Evolutionary conservation across 805 yeast genomes (phyloP).

Genomic region (Kazachstania viticola): DNA sequence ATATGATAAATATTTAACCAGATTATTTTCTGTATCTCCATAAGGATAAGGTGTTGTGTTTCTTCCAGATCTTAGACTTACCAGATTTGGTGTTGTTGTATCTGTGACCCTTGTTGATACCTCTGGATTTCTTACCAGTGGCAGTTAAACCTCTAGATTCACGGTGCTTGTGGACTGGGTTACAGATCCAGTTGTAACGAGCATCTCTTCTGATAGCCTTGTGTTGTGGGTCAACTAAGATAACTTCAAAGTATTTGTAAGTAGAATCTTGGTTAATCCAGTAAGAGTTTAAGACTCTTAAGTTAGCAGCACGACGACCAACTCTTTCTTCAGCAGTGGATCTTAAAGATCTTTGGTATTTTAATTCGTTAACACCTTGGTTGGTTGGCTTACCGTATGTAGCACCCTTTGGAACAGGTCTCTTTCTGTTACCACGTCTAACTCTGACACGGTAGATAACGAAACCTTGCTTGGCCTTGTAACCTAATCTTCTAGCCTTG

Average conservation of each 20-base stretch:
- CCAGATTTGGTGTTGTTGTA: constrained; percentile 98
- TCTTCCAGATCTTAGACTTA: constrained; percentile 99
- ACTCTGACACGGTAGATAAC: constrained; percentile 98
- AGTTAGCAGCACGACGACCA: constrained; percentile 96
- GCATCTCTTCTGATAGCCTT: constrained; percentile 98
- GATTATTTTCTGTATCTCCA: constrained; percentile 96
- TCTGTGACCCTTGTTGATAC: constrained; percentile 99
- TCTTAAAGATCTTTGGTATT: constrained; percentile 97
- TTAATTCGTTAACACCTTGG: constrained; percentile 99
- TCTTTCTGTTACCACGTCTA: constrained; percentile 99
- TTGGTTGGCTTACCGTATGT: constrained; percentile 99
- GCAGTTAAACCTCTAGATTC: constrained; percentile 98
- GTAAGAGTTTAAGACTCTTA: constrained; percentile 99
- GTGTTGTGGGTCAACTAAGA: constrained; percentile 95
- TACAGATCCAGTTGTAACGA: constrained; percentile 98
- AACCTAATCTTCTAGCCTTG: constrained; percentile 99
- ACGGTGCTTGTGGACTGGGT: constrained; percentile 99
- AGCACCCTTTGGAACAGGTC: constrained; percentile 99
- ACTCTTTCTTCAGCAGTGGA: constrained; percentile 99
- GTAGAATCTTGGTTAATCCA: constrained; percentile 99
- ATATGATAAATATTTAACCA: too few species aligned
- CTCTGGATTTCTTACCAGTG: constrained; percentile 98
- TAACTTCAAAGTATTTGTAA: constrained; percentile 98
- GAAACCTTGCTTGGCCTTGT: constrained; percentile 99
- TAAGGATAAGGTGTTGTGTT: constrained; percentile 93